Conservation (phyloP, 495 filamentous ascomycete genomes). For the Hypoxylon trugodes region DNA sequence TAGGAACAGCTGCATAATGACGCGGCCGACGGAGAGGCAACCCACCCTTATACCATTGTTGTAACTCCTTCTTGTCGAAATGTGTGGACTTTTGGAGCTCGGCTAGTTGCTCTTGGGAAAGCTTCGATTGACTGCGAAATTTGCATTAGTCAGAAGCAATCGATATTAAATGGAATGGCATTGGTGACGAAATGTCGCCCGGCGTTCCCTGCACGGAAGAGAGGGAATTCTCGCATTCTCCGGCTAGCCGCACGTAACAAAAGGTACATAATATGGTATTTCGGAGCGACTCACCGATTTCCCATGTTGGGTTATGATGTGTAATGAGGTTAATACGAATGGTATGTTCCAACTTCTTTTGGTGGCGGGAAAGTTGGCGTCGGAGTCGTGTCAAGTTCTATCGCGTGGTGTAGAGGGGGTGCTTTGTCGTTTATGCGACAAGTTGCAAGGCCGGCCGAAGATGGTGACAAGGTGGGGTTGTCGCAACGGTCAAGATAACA, state of each 20-base stretch:
- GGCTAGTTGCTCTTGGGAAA: slow-evolving; percentile 90
- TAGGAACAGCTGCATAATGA: background rate
- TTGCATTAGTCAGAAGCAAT: slow-evolving; percentile 7
- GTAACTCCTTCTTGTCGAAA: slow-evolving; percentile 99
- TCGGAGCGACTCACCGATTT: slow-evolving; percentile 54
- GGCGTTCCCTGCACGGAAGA: slow-evolving; percentile 2
- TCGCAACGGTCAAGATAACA: slow-evolving; percentile 44
- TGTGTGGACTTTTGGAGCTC: slow-evolving; percentile 96
- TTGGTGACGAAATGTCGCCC: slow-evolving; percentile 5
- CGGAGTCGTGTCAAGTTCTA: slow-evolving; percentile 12
- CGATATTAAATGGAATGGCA: background rate
- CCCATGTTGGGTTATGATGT: slow-evolving; percentile 48
- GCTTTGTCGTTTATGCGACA: slow-evolving; percentile 42
- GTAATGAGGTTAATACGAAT: slow-evolving; percentile 6
- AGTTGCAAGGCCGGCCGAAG: slow-evolving; percentile 28
- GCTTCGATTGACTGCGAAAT: slow-evolving; percentile 82
- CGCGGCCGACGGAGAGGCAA: slow-evolving; percentile 9
- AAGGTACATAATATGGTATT: slow-evolving; percentile 10
- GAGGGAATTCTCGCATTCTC: slow-evolving; percentile 25
- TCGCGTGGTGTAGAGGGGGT: slow-evolving; percentile 29
- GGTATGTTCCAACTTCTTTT: background rate
- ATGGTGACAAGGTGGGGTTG: slow-evolving; percentile 41
- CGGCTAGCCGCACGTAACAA: slow-evolving; percentile 16
- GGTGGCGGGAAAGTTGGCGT: slow-evolving; percentile 12
- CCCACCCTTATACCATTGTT: slow-evolving; percentile 99